A percentile compares a stretch with the other conserved stretches of the same genome.
Evolutionary conservation across 108 stramenopile species (phyloP).

Genomic region (Aureococcus anophagefferens): DNA sequence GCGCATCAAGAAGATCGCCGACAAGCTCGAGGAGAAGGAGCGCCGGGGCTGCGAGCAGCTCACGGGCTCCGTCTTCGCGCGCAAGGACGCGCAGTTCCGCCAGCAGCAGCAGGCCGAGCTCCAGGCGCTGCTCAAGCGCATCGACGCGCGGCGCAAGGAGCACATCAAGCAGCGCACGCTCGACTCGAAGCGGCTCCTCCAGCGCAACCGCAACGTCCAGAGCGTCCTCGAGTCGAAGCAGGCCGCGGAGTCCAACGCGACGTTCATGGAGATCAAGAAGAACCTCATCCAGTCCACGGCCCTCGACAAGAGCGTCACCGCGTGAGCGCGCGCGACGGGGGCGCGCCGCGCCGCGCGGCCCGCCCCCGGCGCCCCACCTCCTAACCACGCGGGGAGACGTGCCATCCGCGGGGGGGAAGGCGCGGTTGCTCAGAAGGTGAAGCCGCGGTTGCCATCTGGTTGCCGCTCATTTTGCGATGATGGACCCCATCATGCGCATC

Average conservation of each 20-base stretch:
- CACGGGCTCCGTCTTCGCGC: constrained; percentile 28
- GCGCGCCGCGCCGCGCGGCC: too few species aligned
- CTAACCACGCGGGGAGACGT: too few species aligned
- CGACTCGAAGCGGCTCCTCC: constrained; percentile 59
- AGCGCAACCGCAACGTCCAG: constrained; percentile 62
- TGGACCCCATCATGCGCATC: too few species aligned
- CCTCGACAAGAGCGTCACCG: too few species aligned
- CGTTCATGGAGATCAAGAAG: constrained; percentile 47
- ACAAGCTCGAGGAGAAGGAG: constrained; percentile 49
- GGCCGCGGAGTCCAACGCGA: constrained; percentile 34
- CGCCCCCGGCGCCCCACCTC: too few species aligned
- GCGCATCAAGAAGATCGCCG: constrained; percentile 51
- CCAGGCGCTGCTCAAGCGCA: constrained; percentile 45
- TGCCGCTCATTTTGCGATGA: too few species aligned
- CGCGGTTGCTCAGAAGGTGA: too few species aligned
- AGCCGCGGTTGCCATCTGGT: too few species aligned
- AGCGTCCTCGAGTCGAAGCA: constrained; percentile 56
- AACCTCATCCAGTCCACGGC: constrained; percentile 2
- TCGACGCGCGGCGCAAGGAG: constrained; percentile 54
- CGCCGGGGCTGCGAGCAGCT: constrained; percentile 33
- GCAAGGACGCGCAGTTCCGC: constrained; percentile 45
- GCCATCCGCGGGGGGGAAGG: too few species aligned
- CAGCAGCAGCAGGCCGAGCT: constrained; percentile 50
- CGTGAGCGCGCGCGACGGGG: too few species aligned
- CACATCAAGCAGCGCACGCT: constrained; percentile 51